phyloP scores from a whole-genome alignment of 768 basidiomycete genomes.

The Stropharia rugosoannulata region DNA sequence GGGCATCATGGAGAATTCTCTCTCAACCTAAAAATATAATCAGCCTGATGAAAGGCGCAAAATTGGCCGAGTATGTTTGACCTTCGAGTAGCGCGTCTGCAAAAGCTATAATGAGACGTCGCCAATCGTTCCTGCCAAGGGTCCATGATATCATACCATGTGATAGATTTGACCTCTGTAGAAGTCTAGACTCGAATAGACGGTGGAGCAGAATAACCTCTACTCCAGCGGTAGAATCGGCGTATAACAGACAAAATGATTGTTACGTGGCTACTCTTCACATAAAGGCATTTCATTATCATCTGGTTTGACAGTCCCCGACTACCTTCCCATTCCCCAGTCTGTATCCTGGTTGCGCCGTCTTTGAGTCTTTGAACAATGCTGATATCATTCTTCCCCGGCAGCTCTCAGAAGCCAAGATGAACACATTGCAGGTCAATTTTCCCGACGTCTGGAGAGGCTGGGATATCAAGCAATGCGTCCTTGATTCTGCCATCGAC shows the following conservation, averaged over 20 bases:
- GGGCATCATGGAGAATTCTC: no score
- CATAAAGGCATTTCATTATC: not conserved
- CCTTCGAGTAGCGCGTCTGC: not conserved
- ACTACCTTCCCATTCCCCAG: not conserved
- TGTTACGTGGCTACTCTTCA: no score
- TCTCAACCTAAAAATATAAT: no score
- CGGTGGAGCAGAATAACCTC: not conserved
- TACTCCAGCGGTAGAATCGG: no score
- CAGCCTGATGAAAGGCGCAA: not conserved
- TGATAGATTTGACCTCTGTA: not conserved
- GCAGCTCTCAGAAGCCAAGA: conserved; percentile 4
- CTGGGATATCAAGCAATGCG: conserved; percentile 31
- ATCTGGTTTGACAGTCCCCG: not conserved
- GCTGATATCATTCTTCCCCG: not conserved
- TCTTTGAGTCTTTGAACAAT: not conserved
- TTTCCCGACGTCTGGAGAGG: conserved; percentile 36
- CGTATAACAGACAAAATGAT: no score
- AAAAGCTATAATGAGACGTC: not conserved
- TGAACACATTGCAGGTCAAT: conserved; percentile 27
- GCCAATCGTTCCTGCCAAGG: not conserved
- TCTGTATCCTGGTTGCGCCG: not conserved
- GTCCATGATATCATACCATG: conserved; percentile 11
- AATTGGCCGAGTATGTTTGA: not conserved
- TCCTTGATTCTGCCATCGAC: conserved; percentile 18
- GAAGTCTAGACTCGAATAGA: not conserved